Evolutionary conservation across 768 basidiomycete genomes (phyloP), one percentile per base, ranked within the genome.

Genomic region (Boletus fagicola): DNA sequence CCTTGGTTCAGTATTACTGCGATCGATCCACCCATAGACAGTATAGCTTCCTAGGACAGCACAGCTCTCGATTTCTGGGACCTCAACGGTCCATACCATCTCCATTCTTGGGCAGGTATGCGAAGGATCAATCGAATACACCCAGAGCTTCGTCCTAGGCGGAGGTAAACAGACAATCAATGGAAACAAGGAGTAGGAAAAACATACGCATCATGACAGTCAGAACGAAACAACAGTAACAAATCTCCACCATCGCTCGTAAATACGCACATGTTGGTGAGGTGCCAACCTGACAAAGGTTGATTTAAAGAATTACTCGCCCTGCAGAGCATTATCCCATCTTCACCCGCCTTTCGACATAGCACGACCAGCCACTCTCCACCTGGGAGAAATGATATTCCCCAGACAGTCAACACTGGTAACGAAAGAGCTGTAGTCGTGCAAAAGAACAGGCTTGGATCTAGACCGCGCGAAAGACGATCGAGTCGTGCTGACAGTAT

Each of bases 301-400:
- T 58, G 40, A 15, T 28, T 48, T 13, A 33, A 38, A 43, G 53
- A 33, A 36, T 49, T n/a, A 1, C 13, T 49, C 13, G 53, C 10
- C 8, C 28, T 49, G 53, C 57, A 58, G n/a, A 60, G 24, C 55
- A 57, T 57, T 30, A 60, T 30, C 5, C 51, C 39, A 20, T 57
- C 46, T 8, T 43, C 10, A 16, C 24, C 30, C 11, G 16, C 56
- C 18, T 36, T 33, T 33, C 51, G 59, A 33, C 51, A 58, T 4
- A 60, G 42, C 46, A 49, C 49, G 26, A 49, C 56, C 47, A 60
- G 30, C 59, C 59, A 58, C 35, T 58, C 46, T 20, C 59, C 59
- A 2, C 56, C 59, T 8, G 56, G 56, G 30, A 58, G 51, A 58
- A 60, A 60, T 13, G 51, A 49, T 30, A 60, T 44, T 11, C 22